Conservation (phyloP, 2,329 filamentous ascomycete species). For the Aspergillus niger region DNA sequence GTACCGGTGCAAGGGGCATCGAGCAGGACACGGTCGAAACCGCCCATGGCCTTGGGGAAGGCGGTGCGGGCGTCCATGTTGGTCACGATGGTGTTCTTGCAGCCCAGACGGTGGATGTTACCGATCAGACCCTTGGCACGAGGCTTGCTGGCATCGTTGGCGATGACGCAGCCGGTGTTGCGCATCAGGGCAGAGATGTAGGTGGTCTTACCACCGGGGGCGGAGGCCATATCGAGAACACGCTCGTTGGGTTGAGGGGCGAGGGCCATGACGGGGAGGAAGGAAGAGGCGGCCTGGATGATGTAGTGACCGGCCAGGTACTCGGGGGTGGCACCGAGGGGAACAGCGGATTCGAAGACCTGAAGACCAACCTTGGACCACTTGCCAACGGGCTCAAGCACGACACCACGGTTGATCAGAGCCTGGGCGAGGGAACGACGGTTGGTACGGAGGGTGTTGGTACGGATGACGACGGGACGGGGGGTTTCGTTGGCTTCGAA, state of each 20-base stretch:
- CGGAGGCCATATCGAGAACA: slow-evolving; percentile 90
- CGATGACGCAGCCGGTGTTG: slow-evolving; percentile 93
- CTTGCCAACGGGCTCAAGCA: slow-evolving; percentile 93
- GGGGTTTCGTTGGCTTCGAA: slow-evolving; percentile 98
- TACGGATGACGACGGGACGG: slow-evolving; percentile 91
- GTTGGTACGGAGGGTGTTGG: slow-evolving; percentile 84
- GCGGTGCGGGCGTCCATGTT: slow-evolving; percentile 86
- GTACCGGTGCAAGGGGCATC: slow-evolving; percentile 96
- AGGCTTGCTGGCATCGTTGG: slow-evolving; percentile 92
- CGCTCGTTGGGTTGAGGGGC: slow-evolving; percentile 92
- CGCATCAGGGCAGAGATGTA: slow-evolving; percentile 97
- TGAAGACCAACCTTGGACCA: slow-evolving; percentile 98
- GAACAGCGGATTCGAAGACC: slow-evolving; percentile 86
- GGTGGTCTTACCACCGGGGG: slow-evolving; percentile 93
- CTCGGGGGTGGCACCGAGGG: slow-evolving; percentile 91
- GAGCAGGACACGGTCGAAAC: slow-evolving; percentile 90
- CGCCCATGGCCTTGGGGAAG: slow-evolving; percentile 91
- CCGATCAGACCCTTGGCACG: slow-evolving; percentile 96
- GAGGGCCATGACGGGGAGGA: slow-evolving; percentile 95
- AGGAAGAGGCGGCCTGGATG: slow-evolving; percentile 92
- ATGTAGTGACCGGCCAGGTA: slow-evolving; percentile 98
- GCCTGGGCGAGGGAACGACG: slow-evolving; percentile 82
- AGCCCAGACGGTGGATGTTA: slow-evolving; percentile 93
- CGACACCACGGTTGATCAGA: slow-evolving; percentile 93
- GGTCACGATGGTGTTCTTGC: slow-evolving; percentile 91